Percentiles rank a stretch among this genome's conserved stretches.
Conservation (phyloP, 306 rosid genomes). For the Cicer pinnatifidum region DNA sequence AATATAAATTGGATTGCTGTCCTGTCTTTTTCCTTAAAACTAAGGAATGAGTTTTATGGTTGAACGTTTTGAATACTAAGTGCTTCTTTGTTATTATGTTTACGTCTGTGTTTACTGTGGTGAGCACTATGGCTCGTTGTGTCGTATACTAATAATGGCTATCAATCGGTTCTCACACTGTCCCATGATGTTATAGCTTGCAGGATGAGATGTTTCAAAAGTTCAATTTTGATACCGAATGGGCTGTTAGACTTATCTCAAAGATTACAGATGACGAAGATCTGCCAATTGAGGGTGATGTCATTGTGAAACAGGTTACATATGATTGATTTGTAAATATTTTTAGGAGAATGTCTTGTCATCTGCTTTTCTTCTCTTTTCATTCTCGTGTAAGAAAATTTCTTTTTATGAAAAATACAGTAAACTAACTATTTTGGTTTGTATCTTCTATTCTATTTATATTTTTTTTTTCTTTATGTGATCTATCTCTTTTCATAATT, state of each 20-base stretch:
- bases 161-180: constrained; percentile 40
- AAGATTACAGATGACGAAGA: constrained; percentile 90
- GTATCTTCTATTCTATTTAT: constrained; percentile 24
- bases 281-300: constrained; percentile 88
- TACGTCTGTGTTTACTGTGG: constrained; percentile 22
- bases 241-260: constrained; percentile 95
- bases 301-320: constrained; percentile 85
- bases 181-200: constrained; percentile 63
- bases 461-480: not conserved
- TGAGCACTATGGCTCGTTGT: not conserved
- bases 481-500: constrained; percentile 19
- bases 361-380: constrained; percentile 31
- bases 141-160: constrained; percentile 24
- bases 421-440: constrained; percentile 39
- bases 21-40: constrained; percentile 11
- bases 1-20: constrained; percentile 30
- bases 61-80: constrained; percentile 15
- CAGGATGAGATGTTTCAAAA: constrained; percentile 99
- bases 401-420: constrained; percentile 26
- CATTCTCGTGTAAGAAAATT: not conserved
- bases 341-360: constrained; percentile 24
- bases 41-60: constrained; percentile 17
- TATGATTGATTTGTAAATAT: constrained; percentile 19
- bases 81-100: not conserved
- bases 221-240: constrained; percentile 94